Base-by-base conservation (phyloP, 352 stramenopile genomes). In the Globisporangium mamillatum region DNA sequence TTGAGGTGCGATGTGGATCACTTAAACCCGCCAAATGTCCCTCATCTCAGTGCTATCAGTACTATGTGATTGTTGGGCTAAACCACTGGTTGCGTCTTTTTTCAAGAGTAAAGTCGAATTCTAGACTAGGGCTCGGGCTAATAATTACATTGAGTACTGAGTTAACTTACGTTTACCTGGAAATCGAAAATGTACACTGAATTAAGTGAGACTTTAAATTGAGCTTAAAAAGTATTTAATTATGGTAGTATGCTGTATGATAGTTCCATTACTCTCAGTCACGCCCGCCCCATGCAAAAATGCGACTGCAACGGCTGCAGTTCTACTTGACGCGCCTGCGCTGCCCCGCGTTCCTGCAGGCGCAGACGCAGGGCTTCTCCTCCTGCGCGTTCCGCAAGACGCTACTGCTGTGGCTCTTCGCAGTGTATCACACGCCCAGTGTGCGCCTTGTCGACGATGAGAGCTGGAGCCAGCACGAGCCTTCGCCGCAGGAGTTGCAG, bases 341-440 rank as follows among this genome's bases (percentile, higher is more conserved):
- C 25, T 88, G 80, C 44, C 80, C 80, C 0, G 46, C 72, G 48
- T 86, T 75, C 60, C 66, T 88, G 27, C 48, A 46, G 1, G 29
- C 3, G 64, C 32, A 72, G n/a, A n/a, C 41, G 7, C 68, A 70
- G 22, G 20, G 60, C 3, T 14, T 66, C 14, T 9, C 60, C 2
- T 73, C 75, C 18, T 56, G 69, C 2, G 46, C 63, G 14, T 75
- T 76, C 25, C 70, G 77, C 1, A 69, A 65, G 7, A 79, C 79
- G 61, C 68, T 88, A 32, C 34, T 81, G 50, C 63, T 81, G 27
- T 88, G 80, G 80, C 63, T 86, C 2, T 74, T 79, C 36, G 80
- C 78, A 9, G 57, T 83, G 7, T 85, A 78, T 55, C 65, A 56
- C 53, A 58, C 67, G 22, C 75, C 80, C 14, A 64, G 64, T 38